phyloP scores from a whole-genome alignment of 805 yeast species.

The Candida arabinofermentans region DNA sequence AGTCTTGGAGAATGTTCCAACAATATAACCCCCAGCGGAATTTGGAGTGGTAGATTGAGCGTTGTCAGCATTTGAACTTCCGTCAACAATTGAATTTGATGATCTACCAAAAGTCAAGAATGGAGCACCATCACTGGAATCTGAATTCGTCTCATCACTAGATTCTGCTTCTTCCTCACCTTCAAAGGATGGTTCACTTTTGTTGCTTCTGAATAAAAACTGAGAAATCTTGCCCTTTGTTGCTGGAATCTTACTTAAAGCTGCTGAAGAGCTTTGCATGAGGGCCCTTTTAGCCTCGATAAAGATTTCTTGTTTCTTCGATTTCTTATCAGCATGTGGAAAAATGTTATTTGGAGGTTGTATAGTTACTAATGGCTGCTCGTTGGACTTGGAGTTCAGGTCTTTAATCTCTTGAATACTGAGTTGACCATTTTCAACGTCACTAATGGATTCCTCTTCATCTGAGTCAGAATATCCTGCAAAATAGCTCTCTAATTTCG shows the following conservation, averaged over 20 bases:
- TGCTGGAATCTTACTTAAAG: not conserved
- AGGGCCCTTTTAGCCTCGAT: no score
- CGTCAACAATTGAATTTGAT: not conserved
- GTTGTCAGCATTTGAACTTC: not conserved
- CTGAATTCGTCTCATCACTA: conserved; percentile 1
- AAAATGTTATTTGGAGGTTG: conserved; percentile 3
- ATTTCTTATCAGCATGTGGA: no score
- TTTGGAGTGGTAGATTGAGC: not conserved
- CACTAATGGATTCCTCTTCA: conserved; percentile 7
- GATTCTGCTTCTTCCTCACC: no score
- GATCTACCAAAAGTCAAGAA: conserved; percentile 2
- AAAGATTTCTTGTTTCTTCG: no score
- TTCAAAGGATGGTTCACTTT: no score
- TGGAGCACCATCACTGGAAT: not conserved
- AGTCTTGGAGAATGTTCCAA: conserved; percentile 16
- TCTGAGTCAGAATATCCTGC: conserved; percentile 25
- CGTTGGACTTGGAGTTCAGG: not conserved
- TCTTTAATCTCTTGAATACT: conserved; percentile 4
- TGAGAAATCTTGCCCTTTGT: not conserved
- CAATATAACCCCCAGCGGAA: conserved; percentile 7
- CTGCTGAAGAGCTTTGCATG: not conserved
- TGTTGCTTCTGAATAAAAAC: not conserved
- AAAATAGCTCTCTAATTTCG: conserved; percentile 29
- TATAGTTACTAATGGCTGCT: not conserved
- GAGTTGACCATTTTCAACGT: not conserved